Conservation (phyloP, 2,329 filamentous ascomycete genomes). For the Diaporthe aspalathi region DNA sequence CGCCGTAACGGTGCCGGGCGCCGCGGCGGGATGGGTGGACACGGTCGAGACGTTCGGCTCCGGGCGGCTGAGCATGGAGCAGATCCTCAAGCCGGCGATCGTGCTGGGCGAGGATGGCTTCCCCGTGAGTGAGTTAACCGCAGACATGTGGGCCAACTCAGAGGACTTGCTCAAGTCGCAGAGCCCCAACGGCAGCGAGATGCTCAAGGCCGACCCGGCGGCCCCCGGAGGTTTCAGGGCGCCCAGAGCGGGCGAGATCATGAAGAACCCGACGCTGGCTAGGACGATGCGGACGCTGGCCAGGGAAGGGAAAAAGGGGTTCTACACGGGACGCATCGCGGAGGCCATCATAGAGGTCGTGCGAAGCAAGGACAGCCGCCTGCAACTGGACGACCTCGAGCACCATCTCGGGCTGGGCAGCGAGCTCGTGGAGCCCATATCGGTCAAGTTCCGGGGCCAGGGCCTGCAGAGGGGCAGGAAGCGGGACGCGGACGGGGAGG, state of each 20-base stretch:
- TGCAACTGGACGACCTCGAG: slow-evolving; percentile 83
- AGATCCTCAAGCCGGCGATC: slow-evolving; percentile 86
- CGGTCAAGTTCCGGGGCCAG: slow-evolving; percentile 80
- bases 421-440: slow-evolving; percentile 87
- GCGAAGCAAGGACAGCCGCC: slow-evolving; percentile 77
- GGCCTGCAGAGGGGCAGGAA: slow-evolving; percentile 48
- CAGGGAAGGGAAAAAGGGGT: slow-evolving; percentile 85
- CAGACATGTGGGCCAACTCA: slow-evolving; percentile 76
- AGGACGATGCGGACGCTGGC: slow-evolving; percentile 84
- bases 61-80: slow-evolving; percentile 79
- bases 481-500: slow-evolving; percentile 51
- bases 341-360: slow-evolving; percentile 84
- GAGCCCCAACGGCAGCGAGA: slow-evolving; percentile 87
- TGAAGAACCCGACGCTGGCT: slow-evolving; percentile 86
- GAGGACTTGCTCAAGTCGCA: slow-evolving; percentile 75
- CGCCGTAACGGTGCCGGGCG: slow-evolving; percentile 88
- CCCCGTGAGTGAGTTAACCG: slow-evolving; percentile 84
- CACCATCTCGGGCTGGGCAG: slow-evolving; percentile 76
- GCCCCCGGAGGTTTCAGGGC: slow-evolving; percentile 76
- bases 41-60: slow-evolving; percentile 90
- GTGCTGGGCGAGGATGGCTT: slow-evolving; percentile 89
- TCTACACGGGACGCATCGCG: slow-evolving; percentile 88
- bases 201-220: slow-evolving; percentile 81
- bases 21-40: slow-evolving; percentile 93
- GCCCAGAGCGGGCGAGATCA: slow-evolving; percentile 84